phyloP scores from a whole-genome alignment of 1,284 basidiomycete species.

The Polyporus tsugae region DNA sequence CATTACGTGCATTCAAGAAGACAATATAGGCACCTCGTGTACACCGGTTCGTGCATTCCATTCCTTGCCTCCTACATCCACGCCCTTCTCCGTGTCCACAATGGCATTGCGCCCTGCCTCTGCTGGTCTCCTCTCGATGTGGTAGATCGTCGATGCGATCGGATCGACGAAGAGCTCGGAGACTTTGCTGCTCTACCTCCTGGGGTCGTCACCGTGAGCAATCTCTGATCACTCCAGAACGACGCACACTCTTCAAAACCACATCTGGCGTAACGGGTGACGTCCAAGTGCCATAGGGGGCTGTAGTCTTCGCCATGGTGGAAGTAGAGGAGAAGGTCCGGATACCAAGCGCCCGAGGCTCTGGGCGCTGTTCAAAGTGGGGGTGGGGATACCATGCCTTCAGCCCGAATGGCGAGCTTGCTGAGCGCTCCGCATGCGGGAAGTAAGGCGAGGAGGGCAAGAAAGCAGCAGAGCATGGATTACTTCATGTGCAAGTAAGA shows the following conservation, averaged over 20 bases:
- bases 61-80: slow-evolving; percentile 57
- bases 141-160: slow-evolving; percentile 59
- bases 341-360: not conserved
- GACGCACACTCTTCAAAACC: slow-evolving; percentile 58
- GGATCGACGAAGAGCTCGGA: slow-evolving; percentile 61
- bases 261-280: slow-evolving; percentile 46
- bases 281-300: slow-evolving; percentile 48
- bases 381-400: not conserved
- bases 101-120: slow-evolving; percentile 68
- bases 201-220: slow-evolving; percentile 8
- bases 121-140: slow-evolving; percentile 67
- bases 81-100: slow-evolving; percentile 54
- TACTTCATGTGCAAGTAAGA: slow-evolving; percentile 30
- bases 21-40: slow-evolving; percentile 53
- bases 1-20: not conserved
- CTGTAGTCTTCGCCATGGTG: slow-evolving; percentile 33
- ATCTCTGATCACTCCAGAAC: not conserved
- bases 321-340: slow-evolving; percentile 14
- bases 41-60: slow-evolving; percentile 69
- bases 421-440: not conserved
- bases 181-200: slow-evolving; percentile 50
- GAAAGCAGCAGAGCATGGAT: slow-evolving; percentile 27
- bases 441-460: slow-evolving; percentile 3
- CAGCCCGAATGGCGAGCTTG: not conserved
- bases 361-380: not conserved